Evolutionary conservation across 192 early-diverging fungal genomes (phyloP).

Genomic region (Coemansia sp.): DNA sequence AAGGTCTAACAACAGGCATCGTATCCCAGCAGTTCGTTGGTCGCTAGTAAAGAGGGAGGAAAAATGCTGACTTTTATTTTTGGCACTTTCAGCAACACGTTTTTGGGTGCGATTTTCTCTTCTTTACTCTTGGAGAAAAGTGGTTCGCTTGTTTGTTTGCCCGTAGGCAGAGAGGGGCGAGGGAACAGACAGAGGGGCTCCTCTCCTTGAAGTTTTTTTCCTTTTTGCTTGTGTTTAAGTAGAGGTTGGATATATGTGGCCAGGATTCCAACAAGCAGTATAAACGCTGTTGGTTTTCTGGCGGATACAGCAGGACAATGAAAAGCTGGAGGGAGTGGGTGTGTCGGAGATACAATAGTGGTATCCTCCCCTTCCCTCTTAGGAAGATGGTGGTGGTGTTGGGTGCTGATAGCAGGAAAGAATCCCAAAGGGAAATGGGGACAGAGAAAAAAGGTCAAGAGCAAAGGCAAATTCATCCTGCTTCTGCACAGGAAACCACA

Average conservation of each 20-base stretch:
- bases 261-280: neutral
- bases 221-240: neutral
- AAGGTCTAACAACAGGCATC: too few relatives aligned
- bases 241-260: neutral
- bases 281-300: neutral
- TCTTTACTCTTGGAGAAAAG: too few relatives aligned
- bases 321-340: neutral
- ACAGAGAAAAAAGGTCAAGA: conserved; percentile 3
- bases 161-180: too few relatives aligned
- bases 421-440: conserved; percentile 1
- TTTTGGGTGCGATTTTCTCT: too few relatives aligned
- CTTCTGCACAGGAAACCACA: neutral
- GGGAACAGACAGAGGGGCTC: too few relatives aligned
- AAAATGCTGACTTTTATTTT: neutral
- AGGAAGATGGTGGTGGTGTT: too few relatives aligned
- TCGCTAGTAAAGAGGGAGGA: neutral
- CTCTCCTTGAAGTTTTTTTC: neutral
- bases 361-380: neutral
- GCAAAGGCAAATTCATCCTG: too few relatives aligned
- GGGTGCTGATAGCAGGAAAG: neutral
- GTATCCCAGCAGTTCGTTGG: neutral
- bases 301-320: neutral
- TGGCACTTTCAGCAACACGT: neutral
- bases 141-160: too few relatives aligned
- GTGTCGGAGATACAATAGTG: conserved; percentile 6